phyloP scores from a whole-genome alignment of 352 stramenopile genomes.

The Hyaloperonospora arabidopsidis region DNA sequence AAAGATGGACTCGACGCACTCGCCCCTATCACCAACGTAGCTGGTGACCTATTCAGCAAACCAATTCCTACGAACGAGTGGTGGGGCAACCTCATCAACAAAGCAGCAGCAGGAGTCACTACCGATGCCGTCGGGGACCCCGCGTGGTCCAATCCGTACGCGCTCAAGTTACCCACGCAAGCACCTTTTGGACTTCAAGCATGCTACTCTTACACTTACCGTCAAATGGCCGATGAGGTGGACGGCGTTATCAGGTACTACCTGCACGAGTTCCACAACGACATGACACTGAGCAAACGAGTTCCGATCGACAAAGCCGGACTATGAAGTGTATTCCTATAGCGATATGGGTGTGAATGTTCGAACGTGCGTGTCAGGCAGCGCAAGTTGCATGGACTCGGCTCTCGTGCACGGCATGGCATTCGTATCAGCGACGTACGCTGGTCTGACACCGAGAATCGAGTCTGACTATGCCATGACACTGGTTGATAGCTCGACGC shows the following conservation, averaged over 20 bases:
- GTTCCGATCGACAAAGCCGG: conserved; percentile 38
- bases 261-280: conserved; percentile 58
- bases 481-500: conserved; percentile 29
- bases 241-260: conserved; percentile 60
- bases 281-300: conserved; percentile 59
- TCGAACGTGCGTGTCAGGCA: conserved; percentile 34
- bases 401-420: conserved; percentile 64
- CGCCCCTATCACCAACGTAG: conserved; percentile 58
- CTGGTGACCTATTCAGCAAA: conserved; percentile 32
- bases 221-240: conserved; percentile 35
- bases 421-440: conserved; percentile 59
- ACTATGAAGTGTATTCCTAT: conserved; percentile 67
- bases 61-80: conserved; percentile 79
- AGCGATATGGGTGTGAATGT: conserved; percentile 56
- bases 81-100: conserved; percentile 78
- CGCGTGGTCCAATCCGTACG: conserved; percentile 70
- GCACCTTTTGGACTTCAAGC: conserved; percentile 50
- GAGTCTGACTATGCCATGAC: conserved; percentile 44
- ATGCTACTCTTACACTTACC: conserved; percentile 66
- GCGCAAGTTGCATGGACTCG: conserved; percentile 42
- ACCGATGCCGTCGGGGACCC: conserved; percentile 38
- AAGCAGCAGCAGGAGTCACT: conserved; percentile 28
- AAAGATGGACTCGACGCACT: conserved; percentile 37
- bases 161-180: conserved; percentile 45
- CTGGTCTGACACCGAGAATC: conserved; percentile 44